A percentile compares a stretch with the other conserved stretches of the same genome.
These are phyloP conservation scores for Cytospora piceae DNA, from an alignment of 2,329 filamentous ascomycete genomes.

Conservation along the genomic window DNA sequence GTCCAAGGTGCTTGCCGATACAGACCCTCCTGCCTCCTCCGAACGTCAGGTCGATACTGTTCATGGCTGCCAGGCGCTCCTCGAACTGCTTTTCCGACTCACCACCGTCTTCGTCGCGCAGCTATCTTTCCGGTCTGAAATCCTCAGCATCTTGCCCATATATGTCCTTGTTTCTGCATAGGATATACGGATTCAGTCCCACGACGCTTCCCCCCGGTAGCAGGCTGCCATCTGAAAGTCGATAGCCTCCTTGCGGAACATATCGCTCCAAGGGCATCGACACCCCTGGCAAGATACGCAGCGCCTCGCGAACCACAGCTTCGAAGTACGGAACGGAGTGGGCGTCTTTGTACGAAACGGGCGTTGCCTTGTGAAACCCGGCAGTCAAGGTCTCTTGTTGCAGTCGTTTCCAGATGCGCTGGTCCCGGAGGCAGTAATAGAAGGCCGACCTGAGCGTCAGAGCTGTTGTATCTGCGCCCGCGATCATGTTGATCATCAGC, in stretches of 20 bases:
- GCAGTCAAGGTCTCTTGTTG: slow-evolving; percentile 43
- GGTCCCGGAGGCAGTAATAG: slow-evolving; percentile 44
- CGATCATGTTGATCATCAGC: slow-evolving; percentile 41
- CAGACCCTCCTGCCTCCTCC: slow-evolving; percentile 72
- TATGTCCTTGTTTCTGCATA: slow-evolving; percentile 68
- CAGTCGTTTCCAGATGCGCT: slow-evolving; percentile 34
- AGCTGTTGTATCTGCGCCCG: slow-evolving; percentile 44
- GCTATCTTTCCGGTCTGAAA: slow-evolving; percentile 71
- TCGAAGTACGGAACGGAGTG: slow-evolving; percentile 43
- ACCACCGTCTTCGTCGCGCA: slow-evolving; percentile 44
- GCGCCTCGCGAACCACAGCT: slow-evolving; percentile 43
- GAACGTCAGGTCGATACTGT: slow-evolving; percentile 71
- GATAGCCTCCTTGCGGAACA: slow-evolving; percentile 32
- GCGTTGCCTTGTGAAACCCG: slow-evolving; percentile 32
- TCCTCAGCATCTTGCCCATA: slow-evolving; percentile 65
- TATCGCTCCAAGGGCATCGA: slow-evolving; percentile 34
- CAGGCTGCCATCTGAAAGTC: slow-evolving; percentile 51
- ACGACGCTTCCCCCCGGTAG: slow-evolving; percentile 73
- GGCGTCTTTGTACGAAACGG: slow-evolving; percentile 33
- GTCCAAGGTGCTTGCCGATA: slow-evolving; percentile 67
- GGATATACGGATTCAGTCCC: slow-evolving; percentile 75
- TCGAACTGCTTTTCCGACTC: slow-evolving; percentile 50
- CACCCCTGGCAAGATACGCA: slow-evolving; percentile 47
- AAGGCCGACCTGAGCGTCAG: slow-evolving; percentile 42
- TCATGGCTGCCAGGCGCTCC: slow-evolving; percentile 66